Evolutionary conservation across 768 basidiomycete genomes (phyloP).

Genomic region (Tulasnella sp.): DNA sequence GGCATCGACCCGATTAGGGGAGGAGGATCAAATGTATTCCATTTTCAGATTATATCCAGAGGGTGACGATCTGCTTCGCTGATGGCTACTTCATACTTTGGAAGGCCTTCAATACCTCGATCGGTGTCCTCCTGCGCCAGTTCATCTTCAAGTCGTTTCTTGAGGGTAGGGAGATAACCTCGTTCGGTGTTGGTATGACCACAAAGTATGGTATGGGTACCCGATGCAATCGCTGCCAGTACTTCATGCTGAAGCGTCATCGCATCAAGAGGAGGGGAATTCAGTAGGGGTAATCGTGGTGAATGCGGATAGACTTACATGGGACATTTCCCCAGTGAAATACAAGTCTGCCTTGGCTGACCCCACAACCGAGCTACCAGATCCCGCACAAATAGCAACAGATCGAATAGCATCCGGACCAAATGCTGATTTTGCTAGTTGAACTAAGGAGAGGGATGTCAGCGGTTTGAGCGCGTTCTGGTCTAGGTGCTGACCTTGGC

Average conservation of each 20-base stretch:
- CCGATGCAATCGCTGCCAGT: slow-evolving; percentile 61
- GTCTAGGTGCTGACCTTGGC: slow-evolving; percentile 37
- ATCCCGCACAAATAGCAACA: slow-evolving; percentile 85
- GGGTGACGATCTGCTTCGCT: slow-evolving; percentile 67
- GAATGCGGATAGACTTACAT: slow-evolving; percentile 36
- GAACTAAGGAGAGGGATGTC: slow-evolving; percentile 14
- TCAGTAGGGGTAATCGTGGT: neutral
- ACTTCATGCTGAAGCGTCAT: slow-evolving; percentile 58
- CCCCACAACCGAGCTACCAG: slow-evolving; percentile 64
- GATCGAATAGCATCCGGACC: slow-evolving; percentile 37
- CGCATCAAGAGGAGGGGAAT: neutral
- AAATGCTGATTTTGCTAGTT: slow-evolving; percentile 17
- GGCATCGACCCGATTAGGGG: neutral
- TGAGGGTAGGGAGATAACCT: slow-evolving; percentile 71
- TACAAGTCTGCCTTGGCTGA: slow-evolving; percentile 71
- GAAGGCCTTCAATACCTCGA: slow-evolving; percentile 22
- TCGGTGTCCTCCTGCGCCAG: slow-evolving; percentile 32
- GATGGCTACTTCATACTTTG: slow-evolving; percentile 46
- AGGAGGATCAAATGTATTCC: slow-evolving; percentile 24
- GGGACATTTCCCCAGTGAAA: slow-evolving; percentile 86
- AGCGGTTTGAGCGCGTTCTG: neutral
- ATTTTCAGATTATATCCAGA: slow-evolving; percentile 38
- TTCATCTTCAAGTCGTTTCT: slow-evolving; percentile 44
- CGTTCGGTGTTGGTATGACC: slow-evolving; percentile 94
- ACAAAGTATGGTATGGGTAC: slow-evolving; percentile 76